Evolutionary conservation across 2,329 filamentous ascomycete genomes (phyloP), one percentile per base, ranked within the genome.

Genomic region (Leptographium lundbergii): DNA sequence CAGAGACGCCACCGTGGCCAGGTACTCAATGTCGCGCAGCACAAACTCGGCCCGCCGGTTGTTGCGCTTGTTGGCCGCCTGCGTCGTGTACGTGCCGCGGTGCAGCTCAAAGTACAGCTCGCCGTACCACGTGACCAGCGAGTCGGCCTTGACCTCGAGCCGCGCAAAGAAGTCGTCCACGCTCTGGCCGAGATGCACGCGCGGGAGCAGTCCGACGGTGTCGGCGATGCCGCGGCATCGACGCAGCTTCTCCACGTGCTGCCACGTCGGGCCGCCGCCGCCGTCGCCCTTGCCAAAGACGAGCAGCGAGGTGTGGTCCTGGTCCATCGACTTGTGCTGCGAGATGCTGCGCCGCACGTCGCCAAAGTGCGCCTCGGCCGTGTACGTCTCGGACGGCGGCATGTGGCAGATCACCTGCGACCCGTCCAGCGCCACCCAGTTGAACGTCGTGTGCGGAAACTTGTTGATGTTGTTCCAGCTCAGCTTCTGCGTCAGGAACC

Each of bases 381-480:
- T 97, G 71, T 99, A 97, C 0, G 94, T 97, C 73, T 99, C 91
- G 2, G 89, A 83, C 1, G 94, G 94, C 3, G 91, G 85, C 94
- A 99, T 99, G 69, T 99, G 94, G 71, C 92, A 97, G 62, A 99
- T 84, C 64, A 99, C 94, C 69, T 97, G 94, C 68, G 89, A 95
- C 60, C 94, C 92, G 70, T 99, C 94, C 17, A 96, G 82, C 14
- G 91, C 84, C 36, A 99, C 91, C 94, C 94, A 99, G 72, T 96
- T 96, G 79, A 99, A 99, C 0, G 94, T 97, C 6, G 94, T 97
- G 69, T 97, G 94, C 0, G 94, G 94, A 74, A 97, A 99, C 69
- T 88, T 95, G 75, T 97, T 97, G 80, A 97, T 97, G 71, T 97
- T 97, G 77, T 97, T 97, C 94, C 94, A 99, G 77, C 92, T 97